Base-by-base conservation (phyloP, 1,284 basidiomycete species). In the Sporisorium reilianum region DNA sequence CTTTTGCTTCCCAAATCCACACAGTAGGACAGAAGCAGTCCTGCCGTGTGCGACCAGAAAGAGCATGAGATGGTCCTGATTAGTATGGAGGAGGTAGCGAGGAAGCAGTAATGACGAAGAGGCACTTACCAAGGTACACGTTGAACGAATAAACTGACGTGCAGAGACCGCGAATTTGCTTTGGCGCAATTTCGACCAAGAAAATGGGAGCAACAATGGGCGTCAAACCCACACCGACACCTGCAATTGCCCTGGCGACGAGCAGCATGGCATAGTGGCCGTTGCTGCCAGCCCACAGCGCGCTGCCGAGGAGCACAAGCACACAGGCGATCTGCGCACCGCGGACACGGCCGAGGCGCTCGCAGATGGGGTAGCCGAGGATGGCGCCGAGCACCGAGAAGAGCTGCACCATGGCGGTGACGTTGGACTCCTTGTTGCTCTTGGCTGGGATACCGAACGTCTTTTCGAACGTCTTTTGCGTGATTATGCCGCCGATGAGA, bases 121-220 rank as follows among this genome's bases (percentile, higher is more conserved):
- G 30, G 8, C 6, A 53, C 58, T 46, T 40, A 54, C 63, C 71
- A 7, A 74, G 48, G 32, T 69, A 75, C 1, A 75, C 56, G 34
- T 62, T 65, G 50, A 69, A 61, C 3, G 71, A 75, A 25, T 69
- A 75, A 42, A 75, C 63, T 10, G 71, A 75, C 0, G 71, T 75
- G 63, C 71, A 75, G n/a, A 75, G 71, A 69, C 71, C 71, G 48
- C 71, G 71, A 26, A 75, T 69, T 41, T 69, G 71, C 18, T 52
- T 38, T 7, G 71, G 71, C 14, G 71, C 57, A 5, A 69, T 52
- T 32, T 72, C 65, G 62, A 72, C 68, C 20, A 76, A 49, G 63
- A 76, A 76, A 46, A 71, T 61, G 7, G 69, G 68, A 11, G 74
- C 61, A 25, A 67, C 65, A 38, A 68, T 65, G 30, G 69, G 61